Evolutionary conservation across 148 eudicot genomes (phyloP), one percentile per base, ranked within the genome.

Genomic region (Pouteria glomerata): DNA sequence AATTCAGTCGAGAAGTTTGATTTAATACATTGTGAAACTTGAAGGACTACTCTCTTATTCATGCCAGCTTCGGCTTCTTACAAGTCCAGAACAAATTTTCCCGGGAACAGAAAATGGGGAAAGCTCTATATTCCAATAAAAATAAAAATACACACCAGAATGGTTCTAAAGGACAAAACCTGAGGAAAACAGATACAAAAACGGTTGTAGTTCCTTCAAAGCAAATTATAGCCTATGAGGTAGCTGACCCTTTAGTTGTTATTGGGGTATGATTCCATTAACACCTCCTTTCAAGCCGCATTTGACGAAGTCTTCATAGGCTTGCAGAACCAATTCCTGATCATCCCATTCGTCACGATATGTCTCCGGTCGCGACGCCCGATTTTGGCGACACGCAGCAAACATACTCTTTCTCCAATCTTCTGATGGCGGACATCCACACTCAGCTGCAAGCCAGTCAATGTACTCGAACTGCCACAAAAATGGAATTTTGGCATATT

Each of bases 321-420:
- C 97, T 77, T 71, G 70, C 65, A 16, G 24, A 16, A 84, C 72
- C 73, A 85, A 74, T 33, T 81, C 80, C 23, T 85, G 81, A 35
- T 89, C 98, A 1, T 91, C 87, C 93, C 96, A 91, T 48, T 86
- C 85, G 58, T 94, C 96, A 1, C 97, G 97, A 68, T 89, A 94
- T 11, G 90, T 82, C 72, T 86, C 87, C 0, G 93, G 93, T n/a
- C 78, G 78, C 19, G 30, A 63, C 42, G 47, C 76, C 80, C 45
- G 82, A 42, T 53, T 81, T 50, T 73, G 74, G 50, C 77, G 39
- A 18, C 76, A 39, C 62, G 63, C 79, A 6, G 30, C 29, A 69
- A 80, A 86, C 93, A 94, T 89, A 35, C 71, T 76, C 81, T 88
- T 87, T 82, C 97, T 85, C 98, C 98, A 94, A 82, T 91, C 96